Conservation (phyloP, 2,329 filamentous ascomycete genomes). For the Alternaria burnsii region DNA sequence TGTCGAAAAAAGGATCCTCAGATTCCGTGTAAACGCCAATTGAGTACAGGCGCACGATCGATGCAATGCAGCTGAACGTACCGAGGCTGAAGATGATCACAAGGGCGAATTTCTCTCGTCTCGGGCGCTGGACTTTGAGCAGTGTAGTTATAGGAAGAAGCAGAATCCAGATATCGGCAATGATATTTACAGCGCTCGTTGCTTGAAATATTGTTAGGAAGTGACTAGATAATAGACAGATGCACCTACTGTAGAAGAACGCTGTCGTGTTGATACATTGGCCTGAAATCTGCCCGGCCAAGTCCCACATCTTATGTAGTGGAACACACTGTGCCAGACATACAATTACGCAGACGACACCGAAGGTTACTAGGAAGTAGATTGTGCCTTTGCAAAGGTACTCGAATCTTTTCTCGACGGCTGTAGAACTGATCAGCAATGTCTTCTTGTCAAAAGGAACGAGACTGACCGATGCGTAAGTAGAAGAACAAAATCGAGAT, state of each 20-base stretch:
- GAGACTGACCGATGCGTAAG: conserved; percentile 42
- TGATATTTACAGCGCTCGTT: conserved; percentile 64
- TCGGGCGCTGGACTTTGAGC: conserved; percentile 81
- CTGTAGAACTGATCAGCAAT: conserved; percentile 16
- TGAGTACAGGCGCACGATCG: conserved; percentile 68
- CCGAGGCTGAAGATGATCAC: conserved; percentile 84
- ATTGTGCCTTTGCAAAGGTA: conserved; percentile 35
- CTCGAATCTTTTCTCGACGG: conserved; percentile 35
- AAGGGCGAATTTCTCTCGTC: conserved; percentile 68
- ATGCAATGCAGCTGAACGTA: conserved; percentile 86
- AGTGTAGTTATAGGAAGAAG: conserved; percentile 85
- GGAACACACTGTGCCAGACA: conserved; percentile 44
- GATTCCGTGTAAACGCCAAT: conserved; percentile 50
- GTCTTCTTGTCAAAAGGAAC: neutral
- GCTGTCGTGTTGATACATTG: conserved; percentile 46
- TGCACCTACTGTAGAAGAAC: conserved; percentile 22
- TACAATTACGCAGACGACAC: conserved; percentile 34
- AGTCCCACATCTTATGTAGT: conserved; percentile 46
- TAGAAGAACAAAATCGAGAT: conserved; percentile 48
- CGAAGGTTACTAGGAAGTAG: conserved; percentile 35
- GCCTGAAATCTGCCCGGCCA: conserved; percentile 34
- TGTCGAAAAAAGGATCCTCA: conserved; percentile 70
- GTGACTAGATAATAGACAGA: neutral
- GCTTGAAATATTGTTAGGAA: neutral
- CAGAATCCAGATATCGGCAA: conserved; percentile 86